Percentiles rank a stretch among this genome's conserved stretches.
phyloP scores from a whole-genome alignment of 2,329 filamentous ascomycete genomes.

The Aspergillus oerlinghausenensis region DNA sequence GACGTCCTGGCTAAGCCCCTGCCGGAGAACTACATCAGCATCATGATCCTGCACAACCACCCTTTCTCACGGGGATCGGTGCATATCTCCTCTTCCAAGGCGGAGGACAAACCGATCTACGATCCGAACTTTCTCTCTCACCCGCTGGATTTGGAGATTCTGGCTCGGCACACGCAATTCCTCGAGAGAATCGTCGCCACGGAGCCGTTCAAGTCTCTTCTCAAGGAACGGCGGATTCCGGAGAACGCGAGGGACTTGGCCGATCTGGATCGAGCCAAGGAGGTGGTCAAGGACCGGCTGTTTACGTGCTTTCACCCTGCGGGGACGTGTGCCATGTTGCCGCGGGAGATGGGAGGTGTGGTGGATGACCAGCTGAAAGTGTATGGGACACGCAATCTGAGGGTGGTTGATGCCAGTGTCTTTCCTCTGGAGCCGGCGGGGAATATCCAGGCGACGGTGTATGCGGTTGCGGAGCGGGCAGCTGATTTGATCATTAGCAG shows the following conservation, averaged over 20 bases:
- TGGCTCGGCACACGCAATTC: slow-evolving; percentile 26
- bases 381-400: slow-evolving; percentile 26
- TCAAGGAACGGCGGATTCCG: slow-evolving; percentile 14
- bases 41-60: slow-evolving; percentile 21
- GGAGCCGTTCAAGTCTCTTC: slow-evolving; percentile 12
- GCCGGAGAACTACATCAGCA: slow-evolving; percentile 17
- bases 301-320: slow-evolving; percentile 25
- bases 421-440: slow-evolving; percentile 32
- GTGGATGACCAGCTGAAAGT: slow-evolving; percentile 24
- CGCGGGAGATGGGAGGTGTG: slow-evolving; percentile 23
- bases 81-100: slow-evolving; percentile 28
- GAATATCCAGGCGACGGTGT: slow-evolving; percentile 36
- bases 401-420: slow-evolving; percentile 34
- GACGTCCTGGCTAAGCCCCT: slow-evolving; percentile 11
- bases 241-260: slow-evolving; percentile 6
- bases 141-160: slow-evolving; percentile 41
- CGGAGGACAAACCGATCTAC: slow-evolving; percentile 35
- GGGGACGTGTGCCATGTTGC: slow-evolving; percentile 32
- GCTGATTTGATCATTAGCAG: slow-evolving; percentile 21
- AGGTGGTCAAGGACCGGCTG: slow-evolving; percentile 18
- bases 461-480: slow-evolving; percentile 31
- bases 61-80: slow-evolving; percentile 31
- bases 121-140: slow-evolving; percentile 44
- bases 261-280: slow-evolving; percentile 13
- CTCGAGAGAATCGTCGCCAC: slow-evolving; percentile 19